Conservation (phyloP, 495 filamentous ascomycete species). For the Thermochaetoides thermophila region DNA sequence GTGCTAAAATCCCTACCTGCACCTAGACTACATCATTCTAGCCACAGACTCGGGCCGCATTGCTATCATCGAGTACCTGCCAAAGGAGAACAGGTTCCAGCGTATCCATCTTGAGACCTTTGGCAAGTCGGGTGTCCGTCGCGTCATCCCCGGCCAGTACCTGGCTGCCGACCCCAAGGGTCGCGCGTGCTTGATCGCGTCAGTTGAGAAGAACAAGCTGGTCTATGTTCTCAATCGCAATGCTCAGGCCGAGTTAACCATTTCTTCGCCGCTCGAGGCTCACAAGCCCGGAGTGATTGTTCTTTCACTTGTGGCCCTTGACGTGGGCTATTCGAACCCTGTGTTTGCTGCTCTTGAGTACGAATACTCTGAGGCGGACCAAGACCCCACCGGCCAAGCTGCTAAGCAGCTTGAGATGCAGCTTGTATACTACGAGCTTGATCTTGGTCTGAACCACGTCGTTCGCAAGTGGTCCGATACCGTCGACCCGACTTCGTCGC, state of each 20-base stretch:
- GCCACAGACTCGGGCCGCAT: slow-evolving; percentile 92
- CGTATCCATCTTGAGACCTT: slow-evolving; percentile 92
- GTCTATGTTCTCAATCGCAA: slow-evolving; percentile 97
- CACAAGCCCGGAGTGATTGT: slow-evolving; percentile 91
- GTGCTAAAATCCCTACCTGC: slow-evolving; percentile 41
- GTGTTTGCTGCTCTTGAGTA: slow-evolving; percentile 90
- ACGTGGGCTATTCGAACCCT: slow-evolving; percentile 94
- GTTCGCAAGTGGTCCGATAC: slow-evolving; percentile 89
- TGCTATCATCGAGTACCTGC: slow-evolving; percentile 82
- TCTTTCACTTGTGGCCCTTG: slow-evolving; percentile 70
- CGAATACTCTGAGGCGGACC: slow-evolving; percentile 82
- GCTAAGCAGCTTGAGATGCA: slow-evolving; percentile 71
- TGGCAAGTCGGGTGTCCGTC: slow-evolving; percentile 88
- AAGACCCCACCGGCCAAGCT: slow-evolving; percentile 77
- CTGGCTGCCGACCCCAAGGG: slow-evolving; percentile 90
- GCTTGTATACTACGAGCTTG: slow-evolving; percentile 92
- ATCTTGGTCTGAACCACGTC: slow-evolving; percentile 92
- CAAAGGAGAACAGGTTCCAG: slow-evolving; percentile 73
- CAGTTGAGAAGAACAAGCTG: slow-evolving; percentile 97
- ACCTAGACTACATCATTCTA: slow-evolving; percentile 85
- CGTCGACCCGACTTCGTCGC: slow-evolving; percentile 77
- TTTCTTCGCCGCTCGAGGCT: slow-evolving; percentile 93
- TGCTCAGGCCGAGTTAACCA: slow-evolving; percentile 82
- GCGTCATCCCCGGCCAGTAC: slow-evolving; percentile 90
- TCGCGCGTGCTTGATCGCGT: slow-evolving; percentile 83